Conservation (phyloP, 371 early-diverging fungal genomes). For the Mortierella sp. region DNA sequence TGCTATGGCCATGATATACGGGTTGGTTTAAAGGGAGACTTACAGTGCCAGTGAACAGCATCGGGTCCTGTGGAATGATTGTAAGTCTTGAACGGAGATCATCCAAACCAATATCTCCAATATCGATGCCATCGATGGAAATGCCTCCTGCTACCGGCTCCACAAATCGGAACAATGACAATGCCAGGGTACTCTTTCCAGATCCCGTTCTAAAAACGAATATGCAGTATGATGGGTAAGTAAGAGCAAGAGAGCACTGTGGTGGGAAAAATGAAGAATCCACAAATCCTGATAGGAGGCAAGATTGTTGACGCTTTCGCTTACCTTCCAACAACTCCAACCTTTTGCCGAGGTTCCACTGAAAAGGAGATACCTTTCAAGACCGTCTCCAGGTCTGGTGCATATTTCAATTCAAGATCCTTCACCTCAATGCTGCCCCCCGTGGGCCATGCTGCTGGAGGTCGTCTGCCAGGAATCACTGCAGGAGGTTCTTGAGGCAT, state of each 20-base stretch:
- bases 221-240: neutral
- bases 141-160: slow-evolving; percentile 79
- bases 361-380: slow-evolving; percentile 72
- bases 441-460: slow-evolving; percentile 82
- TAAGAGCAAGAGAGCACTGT: neutral
- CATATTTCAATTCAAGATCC: slow-evolving; percentile 73
- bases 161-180: slow-evolving; percentile 82
- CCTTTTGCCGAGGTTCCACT: slow-evolving; percentile 73
- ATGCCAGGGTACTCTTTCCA: slow-evolving; percentile 82
- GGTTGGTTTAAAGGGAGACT: too few relatives aligned
- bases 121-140: slow-evolving; percentile 81
- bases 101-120: slow-evolving; percentile 74
- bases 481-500: slow-evolving; percentile 83
- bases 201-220: slow-evolving; percentile 70
- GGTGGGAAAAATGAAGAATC: neutral
- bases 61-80: slow-evolving; percentile 80
- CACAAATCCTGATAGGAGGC: neutral
- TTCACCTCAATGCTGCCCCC: slow-evolving; percentile 73
- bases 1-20: too few relatives aligned
- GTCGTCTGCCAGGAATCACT: slow-evolving; percentile 58
- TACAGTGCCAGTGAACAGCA: slow-evolving; percentile 62
- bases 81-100: slow-evolving; percentile 78
- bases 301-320: neutral
- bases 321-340: slow-evolving; percentile 79
- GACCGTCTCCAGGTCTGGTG: slow-evolving; percentile 72